Base-by-base conservation (phyloP, 1,284 basidiomycete genomes). In the Schizophyllum amplum region DNA sequence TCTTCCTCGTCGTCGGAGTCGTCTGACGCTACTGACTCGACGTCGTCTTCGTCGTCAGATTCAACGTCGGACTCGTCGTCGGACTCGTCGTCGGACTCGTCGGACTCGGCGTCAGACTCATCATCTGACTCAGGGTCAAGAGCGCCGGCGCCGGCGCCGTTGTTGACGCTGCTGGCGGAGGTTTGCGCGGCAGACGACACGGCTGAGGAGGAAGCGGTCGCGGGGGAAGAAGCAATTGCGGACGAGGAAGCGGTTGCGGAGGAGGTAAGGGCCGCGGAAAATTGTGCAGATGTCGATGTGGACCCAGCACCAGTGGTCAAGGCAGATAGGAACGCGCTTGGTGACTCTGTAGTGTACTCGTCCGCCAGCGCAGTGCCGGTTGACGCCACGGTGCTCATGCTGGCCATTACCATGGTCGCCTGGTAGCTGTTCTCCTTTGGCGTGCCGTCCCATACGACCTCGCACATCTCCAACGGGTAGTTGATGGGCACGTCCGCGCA, bases 401-500 rank as follows among this genome's bases (percentile, higher is more conserved):
- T 27, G 52, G 42, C 33, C 33, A 42, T 42, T n/a, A n/a, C n/a
- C n/a, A n/a, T n/a, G n/a, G 55, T 51, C 11, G 61, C 49, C 24
- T 48, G 47, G 57, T 55, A 51, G 55, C 57, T 53, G 48, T 64
- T 62, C 52, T 47, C 55, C n/a, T 62, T 55, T 17, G 65, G 55
- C 17, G 61, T 67, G n/a, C 67, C 77, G 54, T 75, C 69, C 82
- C 84, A 89, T 27, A 87, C 73, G 27, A 84, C 66, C 33, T 71
- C 64, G 64, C 87, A 90, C 4, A 72, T 68, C 25, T 68, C 68
- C 2, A 77, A 72, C 57, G 75, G 72, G 48, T 74, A 68, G 33
- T 17, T 17, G n/a, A 64, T 64, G 33, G 85, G 82, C 5, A 86
- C 75, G 59, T 72, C 73, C 51, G 77, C 73, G 65, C 87, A 90